These are phyloP conservation scores for Colletotrichum higginsianum DNA, from an alignment of 2,329 filamentous ascomycete species.

Conservation along the genomic window DNA sequence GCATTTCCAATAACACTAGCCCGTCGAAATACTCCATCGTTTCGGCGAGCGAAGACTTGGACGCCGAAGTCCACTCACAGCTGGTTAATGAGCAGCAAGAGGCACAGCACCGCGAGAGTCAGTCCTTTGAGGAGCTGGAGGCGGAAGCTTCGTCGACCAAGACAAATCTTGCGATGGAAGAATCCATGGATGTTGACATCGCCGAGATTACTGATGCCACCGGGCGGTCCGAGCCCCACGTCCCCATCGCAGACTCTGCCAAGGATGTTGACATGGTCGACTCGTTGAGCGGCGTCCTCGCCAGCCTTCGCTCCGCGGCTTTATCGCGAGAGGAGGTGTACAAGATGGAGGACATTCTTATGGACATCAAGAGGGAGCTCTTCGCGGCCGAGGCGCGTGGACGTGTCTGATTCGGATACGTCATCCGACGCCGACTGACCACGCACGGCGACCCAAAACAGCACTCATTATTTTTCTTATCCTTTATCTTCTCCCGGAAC, in stretches of 20 bases:
- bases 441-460: neutral
- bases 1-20: neutral
- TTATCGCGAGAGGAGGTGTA: slow-evolving; percentile 77
- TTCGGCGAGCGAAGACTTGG: slow-evolving; percentile 49
- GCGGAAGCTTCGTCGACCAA: slow-evolving; percentile 26
- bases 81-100: slow-evolving; percentile 58
- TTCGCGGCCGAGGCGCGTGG: slow-evolving; percentile 78
- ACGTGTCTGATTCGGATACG: slow-evolving; percentile 49
- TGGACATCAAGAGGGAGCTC: slow-evolving; percentile 82
- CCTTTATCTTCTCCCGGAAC: neutral
- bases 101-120: slow-evolving; percentile 50
- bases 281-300: slow-evolving; percentile 69
- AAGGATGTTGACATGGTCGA: slow-evolving; percentile 64
- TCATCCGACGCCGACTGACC: neutral
- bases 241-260: slow-evolving; percentile 50
- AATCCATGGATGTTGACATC: slow-evolving; percentile 45
- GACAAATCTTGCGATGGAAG: slow-evolving; percentile 36
- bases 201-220: slow-evolving; percentile 15
- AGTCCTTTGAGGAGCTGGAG: slow-evolving; percentile 47
- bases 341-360: slow-evolving; percentile 82
- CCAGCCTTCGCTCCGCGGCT: slow-evolving; percentile 70
- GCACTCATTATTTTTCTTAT: neutral
- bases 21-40: slow-evolving; percentile 28
- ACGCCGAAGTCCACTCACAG: slow-evolving; percentile 60
- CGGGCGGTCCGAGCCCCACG: neutral